phyloP scores from a whole-genome alignment of 1,139 yeast species.

The Candida sanyaensis region DNA sequence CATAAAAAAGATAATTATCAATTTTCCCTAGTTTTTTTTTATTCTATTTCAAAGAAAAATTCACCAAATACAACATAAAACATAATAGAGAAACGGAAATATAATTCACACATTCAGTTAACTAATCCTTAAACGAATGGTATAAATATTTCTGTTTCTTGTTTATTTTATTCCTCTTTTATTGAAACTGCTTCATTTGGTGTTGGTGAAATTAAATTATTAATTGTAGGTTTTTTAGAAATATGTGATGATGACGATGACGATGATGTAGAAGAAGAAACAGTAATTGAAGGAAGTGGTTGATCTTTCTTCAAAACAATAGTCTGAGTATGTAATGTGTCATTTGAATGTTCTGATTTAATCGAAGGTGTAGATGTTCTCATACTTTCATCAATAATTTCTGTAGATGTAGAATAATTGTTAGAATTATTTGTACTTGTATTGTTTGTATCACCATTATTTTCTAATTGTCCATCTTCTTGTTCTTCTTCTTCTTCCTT shows the following conservation, averaged over 20 bases:
- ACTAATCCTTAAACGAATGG: not conserved
- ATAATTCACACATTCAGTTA: not conserved
- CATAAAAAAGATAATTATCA: too few species aligned
- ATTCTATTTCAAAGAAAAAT: too few species aligned
- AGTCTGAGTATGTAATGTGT: slow-evolving; percentile 1
- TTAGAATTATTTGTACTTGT: too few species aligned
- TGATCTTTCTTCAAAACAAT: slow-evolving; percentile 2
- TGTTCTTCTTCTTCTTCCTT: slow-evolving; percentile 4
- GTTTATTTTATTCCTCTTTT: slow-evolving; percentile 13
- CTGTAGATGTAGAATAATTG: slow-evolving; percentile 2
- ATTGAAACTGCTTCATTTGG: slow-evolving; percentile 8
- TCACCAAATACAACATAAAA: too few species aligned
- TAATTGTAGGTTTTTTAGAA: slow-evolving; percentile 37
- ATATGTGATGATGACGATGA: slow-evolving; percentile 6
- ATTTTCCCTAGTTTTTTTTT: too few species aligned
- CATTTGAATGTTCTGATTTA: slow-evolving; percentile 2
- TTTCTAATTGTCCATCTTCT: not conserved
- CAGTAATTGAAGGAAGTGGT: not conserved
- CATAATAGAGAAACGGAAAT: too few species aligned
- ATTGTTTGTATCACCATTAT: not conserved
- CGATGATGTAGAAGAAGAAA: too few species aligned
- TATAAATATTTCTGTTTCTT: not conserved
- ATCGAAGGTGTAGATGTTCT: slow-evolving; percentile 4
- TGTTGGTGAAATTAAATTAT: slow-evolving; percentile 32
- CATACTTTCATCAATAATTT: not conserved